phyloP scores from a whole-genome alignment of 495 filamentous ascomycete genomes.

The Neurospora tetrasperma region DNA sequence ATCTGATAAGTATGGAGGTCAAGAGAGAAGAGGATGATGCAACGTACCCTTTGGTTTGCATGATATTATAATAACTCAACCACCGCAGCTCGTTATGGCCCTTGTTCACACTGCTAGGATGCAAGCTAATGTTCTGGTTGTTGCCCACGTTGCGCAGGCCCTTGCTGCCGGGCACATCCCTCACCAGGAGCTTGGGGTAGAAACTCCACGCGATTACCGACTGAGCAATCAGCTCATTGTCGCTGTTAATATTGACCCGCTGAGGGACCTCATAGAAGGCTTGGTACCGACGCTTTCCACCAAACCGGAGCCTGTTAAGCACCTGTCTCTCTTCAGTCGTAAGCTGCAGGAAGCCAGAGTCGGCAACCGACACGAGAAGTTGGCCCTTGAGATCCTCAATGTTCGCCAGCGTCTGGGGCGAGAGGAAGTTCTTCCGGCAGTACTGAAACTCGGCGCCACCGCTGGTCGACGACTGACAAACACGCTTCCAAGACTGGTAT shows the following conservation, averaged over 20 bases:
- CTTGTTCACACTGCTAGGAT: slow-evolving; percentile 81
- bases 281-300: slow-evolving; percentile 46
- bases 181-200: slow-evolving; percentile 82
- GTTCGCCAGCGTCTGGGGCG: slow-evolving; percentile 66
- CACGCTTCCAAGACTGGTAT: slow-evolving; percentile 75
- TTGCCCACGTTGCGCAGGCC: slow-evolving; percentile 85
- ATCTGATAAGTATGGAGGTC: not conserved
- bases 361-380: slow-evolving; percentile 66
- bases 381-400: slow-evolving; percentile 95
- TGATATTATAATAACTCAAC: slow-evolving; percentile 90
- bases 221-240: slow-evolving; percentile 64
- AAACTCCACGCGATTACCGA: slow-evolving; percentile 85
- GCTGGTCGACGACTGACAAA: slow-evolving; percentile 50
- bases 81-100: slow-evolving; percentile 55
- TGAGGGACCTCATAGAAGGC: slow-evolving; percentile 73
- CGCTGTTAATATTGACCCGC: slow-evolving; percentile 58
- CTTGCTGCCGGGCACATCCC: slow-evolving; percentile 56
- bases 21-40: not conserved
- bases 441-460: slow-evolving; percentile 68
- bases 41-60: slow-evolving; percentile 72
- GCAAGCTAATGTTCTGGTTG: slow-evolving; percentile 75
- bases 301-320: slow-evolving; percentile 46
- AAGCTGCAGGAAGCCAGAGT: slow-evolving; percentile 70
- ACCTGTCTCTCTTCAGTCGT: slow-evolving; percentile 54
- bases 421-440: slow-evolving; percentile 87